Conservation (phyloP, 352 stramenopile species). For the Phytophthora litchii region DNA sequence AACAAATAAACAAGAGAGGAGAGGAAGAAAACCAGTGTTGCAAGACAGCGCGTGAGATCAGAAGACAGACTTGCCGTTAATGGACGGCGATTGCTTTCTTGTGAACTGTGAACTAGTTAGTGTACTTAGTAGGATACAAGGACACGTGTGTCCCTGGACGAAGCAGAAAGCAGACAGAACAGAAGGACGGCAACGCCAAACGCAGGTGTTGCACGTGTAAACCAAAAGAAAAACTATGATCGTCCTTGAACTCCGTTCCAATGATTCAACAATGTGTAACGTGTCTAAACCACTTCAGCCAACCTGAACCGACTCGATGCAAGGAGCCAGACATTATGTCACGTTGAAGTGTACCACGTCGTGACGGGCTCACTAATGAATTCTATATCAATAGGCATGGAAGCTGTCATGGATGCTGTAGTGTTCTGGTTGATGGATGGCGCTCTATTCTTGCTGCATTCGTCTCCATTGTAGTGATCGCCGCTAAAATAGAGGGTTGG, state of each 20-base stretch:
- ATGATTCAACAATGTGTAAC: constrained; percentile 1
- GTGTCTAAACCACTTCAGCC: constrained; percentile 15
- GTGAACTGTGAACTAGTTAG: constrained; percentile 41
- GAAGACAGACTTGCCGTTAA: constrained; percentile 1
- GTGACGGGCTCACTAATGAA: neutral
- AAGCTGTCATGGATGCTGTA: too few relatives aligned
- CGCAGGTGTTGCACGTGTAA: constrained; percentile 30
- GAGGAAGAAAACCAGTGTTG: constrained; percentile 20
- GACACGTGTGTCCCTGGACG: constrained; percentile 21
- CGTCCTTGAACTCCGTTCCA: constrained; percentile 13
- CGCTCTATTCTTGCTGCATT: constrained; percentile 16
- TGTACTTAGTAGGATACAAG: constrained; percentile 30
- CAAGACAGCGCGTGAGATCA: constrained; percentile 16
- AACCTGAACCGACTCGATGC: constrained; percentile 25
- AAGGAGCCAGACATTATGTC: constrained; percentile 16
- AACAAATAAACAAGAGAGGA: constrained; percentile 44
- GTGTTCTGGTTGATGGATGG: too few relatives aligned
- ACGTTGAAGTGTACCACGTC: constrained; percentile 14
- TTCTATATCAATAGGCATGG: too few relatives aligned
- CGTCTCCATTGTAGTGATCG: neutral
- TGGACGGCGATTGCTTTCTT: constrained; percentile 15
- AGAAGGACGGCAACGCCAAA: constrained; percentile 23
- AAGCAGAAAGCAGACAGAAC: constrained; percentile 21
- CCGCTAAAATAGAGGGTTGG: constrained; percentile 21
- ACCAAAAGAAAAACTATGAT: constrained; percentile 33